phyloP scores from a whole-genome alignment of 2,329 filamentous ascomycete species.

The Cladosporium phlei region DNA sequence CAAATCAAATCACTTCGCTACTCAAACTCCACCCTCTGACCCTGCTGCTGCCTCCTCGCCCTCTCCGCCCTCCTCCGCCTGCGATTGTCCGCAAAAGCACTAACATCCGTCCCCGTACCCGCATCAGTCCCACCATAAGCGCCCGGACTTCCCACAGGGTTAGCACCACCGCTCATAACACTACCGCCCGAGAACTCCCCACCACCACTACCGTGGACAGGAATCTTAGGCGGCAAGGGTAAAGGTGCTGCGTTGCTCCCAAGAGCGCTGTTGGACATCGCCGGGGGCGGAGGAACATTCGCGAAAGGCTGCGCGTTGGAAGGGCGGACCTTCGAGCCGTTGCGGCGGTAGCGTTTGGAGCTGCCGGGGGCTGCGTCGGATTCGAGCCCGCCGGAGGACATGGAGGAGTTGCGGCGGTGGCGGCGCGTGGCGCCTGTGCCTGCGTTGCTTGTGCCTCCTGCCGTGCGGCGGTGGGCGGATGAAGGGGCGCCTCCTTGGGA shows the following conservation, averaged over 20 bases:
- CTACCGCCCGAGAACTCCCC: conserved; percentile 17
- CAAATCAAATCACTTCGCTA: no score
- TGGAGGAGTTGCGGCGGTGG: conserved; percentile 29
- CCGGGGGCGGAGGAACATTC: conserved; percentile 29
- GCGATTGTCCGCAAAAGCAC: conserved; percentile 51
- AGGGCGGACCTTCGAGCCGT: conserved; percentile 18
- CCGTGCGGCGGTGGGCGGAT: conserved; percentile 45
- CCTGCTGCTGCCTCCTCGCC: conserved; percentile 35
- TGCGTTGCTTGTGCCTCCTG: no score
- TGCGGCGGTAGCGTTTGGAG: conserved; percentile 16
- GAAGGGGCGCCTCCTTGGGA: conserved; percentile 44
- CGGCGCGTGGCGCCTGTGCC: no score
- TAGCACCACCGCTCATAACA: conserved; percentile 25
- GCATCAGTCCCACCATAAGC: conserved; percentile 36
- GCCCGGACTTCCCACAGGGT: conserved; percentile 35
- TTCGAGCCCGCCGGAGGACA: conserved; percentile 38
- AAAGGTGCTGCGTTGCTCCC: conserved; percentile 21
- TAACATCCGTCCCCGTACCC: conserved; percentile 37
- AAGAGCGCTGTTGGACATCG: conserved; percentile 22
- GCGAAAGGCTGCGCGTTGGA: conserved; percentile 29
- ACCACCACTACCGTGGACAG: background rate
- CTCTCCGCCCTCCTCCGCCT: conserved; percentile 50
- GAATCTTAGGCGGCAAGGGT: conserved; percentile 21
- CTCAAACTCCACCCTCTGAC: conserved; percentile 46
- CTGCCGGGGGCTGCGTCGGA: conserved; percentile 20